Base-by-base conservation (phyloP, 768 basidiomycete species). In the Leucocoprinus birnbaumii region DNA sequence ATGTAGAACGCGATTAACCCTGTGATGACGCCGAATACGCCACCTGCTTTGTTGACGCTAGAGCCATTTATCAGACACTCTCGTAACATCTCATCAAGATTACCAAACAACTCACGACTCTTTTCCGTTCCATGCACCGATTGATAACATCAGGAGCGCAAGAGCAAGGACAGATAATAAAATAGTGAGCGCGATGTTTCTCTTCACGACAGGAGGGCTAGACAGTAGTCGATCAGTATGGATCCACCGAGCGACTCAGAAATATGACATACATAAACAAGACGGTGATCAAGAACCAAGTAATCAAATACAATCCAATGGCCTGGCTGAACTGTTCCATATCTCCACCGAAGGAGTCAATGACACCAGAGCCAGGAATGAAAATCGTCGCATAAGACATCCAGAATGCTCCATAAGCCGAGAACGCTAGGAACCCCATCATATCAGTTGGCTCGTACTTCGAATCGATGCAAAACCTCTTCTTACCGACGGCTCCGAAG, bases 381-480 rank as follows among this genome's bases (percentile, higher is more conserved):
- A 84, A 74, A 54, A 91, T 82, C 0, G 80, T 74, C 5, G 80
- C 87, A 51, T 82, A 90, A 2, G 89, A 89, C 75, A 91, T 73
- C 89, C 89, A 91, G 73, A 91, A 91, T 0, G 79, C 80, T 26
- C 89, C 89, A 55, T 85, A 91, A 3, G 82, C 83, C 1, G 85
- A 72, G 71, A 91, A 89, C 0, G 83, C 89, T 87, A 35, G 11
- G 14, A 8, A 5, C 16, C 14, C 26, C 9, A 31, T 44, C 18
- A 3, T 37, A 31, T 31, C 31, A 31, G 11, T 31, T 11, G 19
- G 44, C 25, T 40, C 5, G 8, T 4, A 34, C 16, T 22, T 2
- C n/a, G n/a, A 18, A 25, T 10, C 16, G 34, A 26, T 13, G 19
- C 9, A 16, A n/a, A 14, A 13, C 4, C 8, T 38, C 38, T n/a